These are phyloP conservation scores for Pseudozyma tsukubaensis DNA, from an alignment of 1,284 basidiomycete species.

Conservation along the genomic window DNA sequence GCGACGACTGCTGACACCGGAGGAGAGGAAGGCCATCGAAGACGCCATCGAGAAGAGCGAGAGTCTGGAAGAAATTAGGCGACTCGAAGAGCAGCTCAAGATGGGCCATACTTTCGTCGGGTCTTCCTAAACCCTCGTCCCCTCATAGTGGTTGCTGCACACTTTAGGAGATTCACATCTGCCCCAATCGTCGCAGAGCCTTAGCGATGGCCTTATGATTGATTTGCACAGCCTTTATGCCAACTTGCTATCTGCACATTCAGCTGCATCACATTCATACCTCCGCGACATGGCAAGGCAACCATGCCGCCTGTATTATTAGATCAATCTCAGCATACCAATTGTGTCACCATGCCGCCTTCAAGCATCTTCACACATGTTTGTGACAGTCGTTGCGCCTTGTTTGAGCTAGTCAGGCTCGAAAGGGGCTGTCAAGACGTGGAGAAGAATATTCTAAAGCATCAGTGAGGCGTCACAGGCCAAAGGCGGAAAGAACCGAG, in stretches of 20 bases:
- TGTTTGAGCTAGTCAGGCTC: too few relatives aligned
- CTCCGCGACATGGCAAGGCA: not conserved
- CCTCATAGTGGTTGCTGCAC: too few relatives aligned
- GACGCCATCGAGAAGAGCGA: slow-evolving; percentile 89
- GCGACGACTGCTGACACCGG: slow-evolving; percentile 86
- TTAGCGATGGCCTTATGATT: too few relatives aligned
- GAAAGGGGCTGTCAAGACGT: too few relatives aligned
- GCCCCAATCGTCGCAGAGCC: too few relatives aligned
- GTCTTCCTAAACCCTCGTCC: slow-evolving; percentile 4
- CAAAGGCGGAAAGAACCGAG: slow-evolving; percentile 20
- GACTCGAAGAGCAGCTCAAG: slow-evolving; percentile 62
- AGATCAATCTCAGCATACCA: not conserved
- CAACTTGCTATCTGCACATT: not conserved
- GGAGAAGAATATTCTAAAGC: too few relatives aligned
- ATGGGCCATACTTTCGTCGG: slow-evolving; percentile 52
- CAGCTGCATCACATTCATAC: not conserved
- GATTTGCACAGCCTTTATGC: too few relatives aligned
- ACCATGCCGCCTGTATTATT: slow-evolving; percentile 15
- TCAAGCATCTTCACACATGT: too few relatives aligned
- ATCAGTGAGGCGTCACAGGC: not conserved
- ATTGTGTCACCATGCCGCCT: too few relatives aligned
- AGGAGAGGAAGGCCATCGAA: slow-evolving; percentile 89
- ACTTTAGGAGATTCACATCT: not conserved
- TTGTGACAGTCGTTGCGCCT: too few relatives aligned
- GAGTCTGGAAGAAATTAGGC: slow-evolving; percentile 77